Base-by-base conservation (phyloP, 2,329 filamentous ascomycete species). In the Fusarium fujikuroi region DNA sequence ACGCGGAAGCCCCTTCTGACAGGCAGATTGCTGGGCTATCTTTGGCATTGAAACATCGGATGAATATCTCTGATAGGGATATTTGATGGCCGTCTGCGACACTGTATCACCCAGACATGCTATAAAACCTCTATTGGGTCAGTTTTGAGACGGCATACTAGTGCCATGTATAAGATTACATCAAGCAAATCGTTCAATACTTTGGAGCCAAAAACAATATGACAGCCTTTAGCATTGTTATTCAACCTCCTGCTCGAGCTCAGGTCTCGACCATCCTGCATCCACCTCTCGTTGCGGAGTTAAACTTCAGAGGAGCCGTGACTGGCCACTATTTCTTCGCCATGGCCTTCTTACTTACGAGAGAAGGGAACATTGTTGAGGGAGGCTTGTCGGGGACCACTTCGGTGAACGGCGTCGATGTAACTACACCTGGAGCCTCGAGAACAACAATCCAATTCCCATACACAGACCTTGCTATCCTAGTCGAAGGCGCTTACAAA, bases 401-500 rank as follows among this genome's bases (percentile, higher is more conserved):
- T 12, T 56, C 72, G 9, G 62, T 66, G 15, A 77, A 75, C 2
- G 75, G 78, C 1, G 49, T 63, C 19, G 56, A 74, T 19, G 11
- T 75, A 4, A 65, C 63, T n/a, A 44, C 47, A 5, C 25, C 59
- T 28, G 36, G 67, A 15, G 56, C 67, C 8, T 58, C 72, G 1
- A 59, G 57, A 7, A 63, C 60, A 6, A 68, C 70, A 2, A 60
- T 77, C 7, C 61, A 74, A 10, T 82, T 79, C 52, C 61, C 73
- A 9, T 81, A 80, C 39, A 12, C 66, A 6, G 64, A 80, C 32
- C 70, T 81, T 30, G 60, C 64, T 5, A 74, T 81, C n/a, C 25
- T 43, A 1, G 34, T 43, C 9, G 59, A 66, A 4, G 80, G 80
- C 1, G 54, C 44, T 9, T 82, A 76, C 50, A 72, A 49, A 6